These are phyloP conservation scores for Pleurotus cornucopiae DNA, from an alignment of 768 basidiomycete genomes.

Conservation along the genomic window DNA sequence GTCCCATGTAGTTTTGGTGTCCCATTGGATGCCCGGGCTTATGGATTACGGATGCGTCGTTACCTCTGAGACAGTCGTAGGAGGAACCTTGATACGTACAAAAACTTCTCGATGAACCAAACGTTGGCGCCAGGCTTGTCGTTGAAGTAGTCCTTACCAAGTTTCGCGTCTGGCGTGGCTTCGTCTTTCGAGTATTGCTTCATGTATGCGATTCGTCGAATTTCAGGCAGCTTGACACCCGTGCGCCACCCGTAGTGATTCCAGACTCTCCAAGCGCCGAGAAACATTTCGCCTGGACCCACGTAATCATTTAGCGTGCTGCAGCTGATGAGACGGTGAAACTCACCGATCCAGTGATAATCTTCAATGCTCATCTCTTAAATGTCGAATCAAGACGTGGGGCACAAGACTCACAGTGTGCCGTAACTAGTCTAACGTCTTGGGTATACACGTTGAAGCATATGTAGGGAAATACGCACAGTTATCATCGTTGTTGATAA, in stretches of 20 bases:
- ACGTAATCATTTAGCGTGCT: not conserved
- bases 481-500: conserved; percentile 4
- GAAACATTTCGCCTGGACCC: not conserved
- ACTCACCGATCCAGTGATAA: conserved; percentile 5
- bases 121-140: conserved; percentile 4
- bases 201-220: not conserved
- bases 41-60: not conserved
- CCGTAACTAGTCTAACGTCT: not conserved
- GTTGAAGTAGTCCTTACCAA: not conserved
- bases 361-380: not conserved
- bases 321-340: too few relatives aligned
- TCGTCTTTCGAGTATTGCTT: conserved; percentile 1
- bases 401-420: not conserved
- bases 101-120: conserved; percentile 4
- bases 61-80: too few relatives aligned
- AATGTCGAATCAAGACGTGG: not conserved
- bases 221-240: not conserved
- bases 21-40: conserved; percentile 4
- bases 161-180: not conserved
- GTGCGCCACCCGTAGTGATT: not conserved
- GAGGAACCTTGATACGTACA: not conserved
- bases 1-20: not conserved
- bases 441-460: not conserved
- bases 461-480: not conserved
- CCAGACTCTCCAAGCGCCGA: conserved; percentile 2